Conservation (phyloP, 768 basidiomycete genomes). For the Tylopilus balloui region DNA sequence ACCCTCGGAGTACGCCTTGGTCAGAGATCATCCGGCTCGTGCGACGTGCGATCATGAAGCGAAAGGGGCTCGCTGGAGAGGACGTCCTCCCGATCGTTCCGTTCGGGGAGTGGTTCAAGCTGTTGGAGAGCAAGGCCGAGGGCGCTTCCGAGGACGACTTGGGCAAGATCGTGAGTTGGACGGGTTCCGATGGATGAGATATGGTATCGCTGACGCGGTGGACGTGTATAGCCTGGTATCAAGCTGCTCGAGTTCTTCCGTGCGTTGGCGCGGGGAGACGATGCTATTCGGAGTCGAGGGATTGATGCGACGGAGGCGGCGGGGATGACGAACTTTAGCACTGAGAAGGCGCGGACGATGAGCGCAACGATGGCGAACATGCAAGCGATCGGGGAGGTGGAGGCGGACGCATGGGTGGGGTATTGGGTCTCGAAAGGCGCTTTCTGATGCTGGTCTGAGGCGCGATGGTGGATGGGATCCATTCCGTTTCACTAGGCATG, state of each 20-base stretch:
- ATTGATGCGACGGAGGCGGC: constrained; percentile 11
- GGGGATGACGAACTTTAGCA: constrained; percentile 21
- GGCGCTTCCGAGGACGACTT: constrained; percentile 25
- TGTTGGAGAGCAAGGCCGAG: constrained; percentile 21
- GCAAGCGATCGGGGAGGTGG: constrained; percentile 21
- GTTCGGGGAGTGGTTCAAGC: constrained; percentile 33
- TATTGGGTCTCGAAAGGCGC: constrained; percentile 24
- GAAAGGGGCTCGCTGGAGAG: not conserved
- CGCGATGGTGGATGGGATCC: too few species aligned
- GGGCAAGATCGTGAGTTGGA: constrained; percentile 29
- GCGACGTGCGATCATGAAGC: constrained; percentile 14
- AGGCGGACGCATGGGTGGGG: constrained; percentile 23
- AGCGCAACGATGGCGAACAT: constrained; percentile 26
- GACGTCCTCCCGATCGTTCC: constrained; percentile 30
- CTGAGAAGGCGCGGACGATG: constrained; percentile 7
- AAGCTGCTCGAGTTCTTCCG: constrained; percentile 35
- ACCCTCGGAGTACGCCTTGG: constrained; percentile 37
- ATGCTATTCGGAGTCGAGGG: not conserved
- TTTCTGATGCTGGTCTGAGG: constrained; percentile 9
- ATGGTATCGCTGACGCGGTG: not conserved
- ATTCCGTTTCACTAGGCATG: too few species aligned
- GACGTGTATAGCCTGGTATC: constrained; percentile 28
- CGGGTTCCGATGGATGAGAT: too few species aligned
- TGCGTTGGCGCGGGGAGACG: constrained; percentile 17
- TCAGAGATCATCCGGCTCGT: constrained; percentile 26